Conservation (phyloP, 805 yeast genomes). For the Scheffersomyces coipomensis region DNA sequence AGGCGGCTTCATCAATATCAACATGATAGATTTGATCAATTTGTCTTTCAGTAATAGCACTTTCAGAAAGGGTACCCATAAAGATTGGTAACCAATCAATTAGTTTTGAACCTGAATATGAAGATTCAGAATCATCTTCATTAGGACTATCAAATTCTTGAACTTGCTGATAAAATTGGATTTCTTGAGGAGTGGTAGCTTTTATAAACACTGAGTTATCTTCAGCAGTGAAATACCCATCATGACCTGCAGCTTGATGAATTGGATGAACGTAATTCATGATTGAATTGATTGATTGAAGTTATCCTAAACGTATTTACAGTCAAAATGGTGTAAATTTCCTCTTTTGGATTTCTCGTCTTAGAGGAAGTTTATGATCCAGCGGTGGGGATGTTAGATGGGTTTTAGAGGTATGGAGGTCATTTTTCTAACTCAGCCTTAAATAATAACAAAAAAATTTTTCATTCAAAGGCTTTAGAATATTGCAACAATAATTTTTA, state of each 20-base stretch:
- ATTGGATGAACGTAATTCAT: conserved; percentile 11
- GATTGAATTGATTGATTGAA: not conserved
- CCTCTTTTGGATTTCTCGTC: too few species aligned
- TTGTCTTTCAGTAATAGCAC: conserved; percentile 18
- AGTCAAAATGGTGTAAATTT: too few species aligned
- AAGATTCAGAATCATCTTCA: conserved; percentile 20
- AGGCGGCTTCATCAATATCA: not conserved
- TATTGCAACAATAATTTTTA: too few species aligned
- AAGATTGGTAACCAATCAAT: conserved; percentile 62
- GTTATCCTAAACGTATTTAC: not conserved
- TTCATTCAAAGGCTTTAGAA: too few species aligned
- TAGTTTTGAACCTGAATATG: conserved; percentile 30
- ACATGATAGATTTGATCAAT: not conserved
- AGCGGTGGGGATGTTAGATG: too few species aligned
- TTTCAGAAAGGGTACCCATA: conserved; percentile 57
- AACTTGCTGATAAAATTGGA: conserved; percentile 63
- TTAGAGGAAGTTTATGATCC: too few species aligned
- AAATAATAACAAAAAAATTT: too few species aligned
- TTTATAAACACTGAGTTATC: conserved; percentile 74
- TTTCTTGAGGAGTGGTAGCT: conserved; percentile 61
- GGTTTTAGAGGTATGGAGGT: too few species aligned
- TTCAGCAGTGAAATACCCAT: conserved; percentile 60
- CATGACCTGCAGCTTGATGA: conserved; percentile 95
- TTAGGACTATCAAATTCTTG: conserved; percentile 16
- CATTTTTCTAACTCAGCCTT: too few species aligned